phyloP scores from a whole-genome alignment of 805 yeast genomes.

The Saccharomycopsis oosterbeekiorum region DNA sequence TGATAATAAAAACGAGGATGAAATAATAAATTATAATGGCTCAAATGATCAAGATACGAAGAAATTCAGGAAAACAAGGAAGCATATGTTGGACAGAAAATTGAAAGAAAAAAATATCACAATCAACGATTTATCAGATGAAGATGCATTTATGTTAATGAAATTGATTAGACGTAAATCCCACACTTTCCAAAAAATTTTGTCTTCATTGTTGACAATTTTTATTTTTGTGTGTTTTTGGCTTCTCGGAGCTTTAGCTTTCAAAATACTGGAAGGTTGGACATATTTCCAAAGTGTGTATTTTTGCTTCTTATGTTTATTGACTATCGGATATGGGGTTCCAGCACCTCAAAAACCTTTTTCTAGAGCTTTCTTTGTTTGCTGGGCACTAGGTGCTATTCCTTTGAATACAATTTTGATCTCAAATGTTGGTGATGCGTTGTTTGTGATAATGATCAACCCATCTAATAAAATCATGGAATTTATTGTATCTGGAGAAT shows the following conservation, averaged over 20 bases:
- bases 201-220: conserved; percentile 33
- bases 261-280: conserved; percentile 59
- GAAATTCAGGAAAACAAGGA: background rate
- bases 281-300: conserved; percentile 60
- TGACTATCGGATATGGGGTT: conserved; percentile 84
- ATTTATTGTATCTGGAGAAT: conserved; percentile 7
- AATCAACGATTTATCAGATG: conserved; percentile 26
- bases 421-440: conserved; percentile 58
- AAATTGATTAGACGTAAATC: conserved; percentile 38
- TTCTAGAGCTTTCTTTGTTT: conserved; percentile 63
- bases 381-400: conserved; percentile 76
- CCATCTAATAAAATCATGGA: conserved; percentile 14
- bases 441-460: conserved; percentile 27
- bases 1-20: background rate
- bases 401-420: conserved; percentile 81
- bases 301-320: conserved; percentile 62
- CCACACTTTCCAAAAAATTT: conserved; percentile 28
- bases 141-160: conserved; percentile 48
- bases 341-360: conserved; percentile 51
- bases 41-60: background rate
- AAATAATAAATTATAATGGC: background rate
- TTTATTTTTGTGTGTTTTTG: conserved; percentile 46
- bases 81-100: background rate
- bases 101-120: background rate
- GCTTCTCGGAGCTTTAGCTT: conserved; percentile 64